Percentiles rank a stretch among this genome's conserved stretches.
Conservation (phyloP, 345 rosid species). For the Garcia nutans region DNA sequence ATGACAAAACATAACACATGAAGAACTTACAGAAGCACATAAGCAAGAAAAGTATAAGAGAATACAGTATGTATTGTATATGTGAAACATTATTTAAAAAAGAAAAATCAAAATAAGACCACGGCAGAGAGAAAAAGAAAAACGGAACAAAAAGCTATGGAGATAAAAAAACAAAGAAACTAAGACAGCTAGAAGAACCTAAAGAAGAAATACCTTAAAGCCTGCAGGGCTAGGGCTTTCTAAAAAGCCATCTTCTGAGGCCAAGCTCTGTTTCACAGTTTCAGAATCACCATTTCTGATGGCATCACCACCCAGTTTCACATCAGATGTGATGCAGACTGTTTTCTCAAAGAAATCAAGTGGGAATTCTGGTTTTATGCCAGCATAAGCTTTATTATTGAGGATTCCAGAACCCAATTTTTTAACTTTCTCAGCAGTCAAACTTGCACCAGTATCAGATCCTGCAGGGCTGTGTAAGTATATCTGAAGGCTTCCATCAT, state of each 20-base stretch:
- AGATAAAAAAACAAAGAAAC: neutral
- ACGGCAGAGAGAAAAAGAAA: neutral
- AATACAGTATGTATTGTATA: neutral
- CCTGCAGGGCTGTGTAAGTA: conserved; percentile 66
- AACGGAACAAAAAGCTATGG: neutral
- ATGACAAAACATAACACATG: no score
- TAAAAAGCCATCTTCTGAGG: conserved; percentile 87
- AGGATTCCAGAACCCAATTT: conserved; percentile 86
- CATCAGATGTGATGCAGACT: conserved; percentile 83
- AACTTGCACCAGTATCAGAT: conserved; percentile 60
- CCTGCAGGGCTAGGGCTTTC: conserved; percentile 86
- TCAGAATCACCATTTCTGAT: conserved; percentile 90
- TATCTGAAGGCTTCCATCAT: conserved; percentile 99
- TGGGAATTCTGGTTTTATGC: conserved; percentile 85
- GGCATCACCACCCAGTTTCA: conserved; percentile 90
- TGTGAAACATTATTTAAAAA: neutral
- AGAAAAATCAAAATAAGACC: neutral
- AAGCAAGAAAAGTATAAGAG: no score
- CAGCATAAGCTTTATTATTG: conserved; percentile 72
- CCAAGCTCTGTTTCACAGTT: conserved; percentile 86
- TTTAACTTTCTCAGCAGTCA: conserved; percentile 75
- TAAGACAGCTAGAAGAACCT: conserved; percentile 3
- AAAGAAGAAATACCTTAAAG: conserved; percentile 64
- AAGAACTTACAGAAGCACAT: no score
- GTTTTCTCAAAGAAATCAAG: conserved; percentile 98